A percentile compares a stretch with the other conserved stretches of the same genome.
These are phyloP conservation scores for Trichomonas vaginalis DNA, from an alignment of 208 protist species.

Conservation along the genomic window DNA sequence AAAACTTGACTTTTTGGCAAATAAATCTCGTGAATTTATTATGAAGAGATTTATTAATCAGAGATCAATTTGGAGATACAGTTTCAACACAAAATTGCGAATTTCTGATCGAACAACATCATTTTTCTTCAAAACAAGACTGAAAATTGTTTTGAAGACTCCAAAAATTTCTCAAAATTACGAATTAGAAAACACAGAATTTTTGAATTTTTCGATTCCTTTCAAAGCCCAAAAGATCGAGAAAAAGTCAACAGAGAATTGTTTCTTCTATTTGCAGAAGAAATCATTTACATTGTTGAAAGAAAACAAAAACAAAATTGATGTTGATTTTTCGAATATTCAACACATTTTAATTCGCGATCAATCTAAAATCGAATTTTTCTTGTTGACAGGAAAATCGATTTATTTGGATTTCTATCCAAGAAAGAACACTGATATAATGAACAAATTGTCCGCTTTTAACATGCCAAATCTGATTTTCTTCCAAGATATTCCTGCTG, in stretches of 20 bases:
- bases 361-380: background rate
- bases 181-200: background rate
- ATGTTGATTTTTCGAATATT: background rate
- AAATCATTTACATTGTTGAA: background rate
- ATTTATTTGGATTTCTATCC: background rate
- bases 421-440: background rate
- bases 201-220: background rate
- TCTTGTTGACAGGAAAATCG: background rate
- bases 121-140: background rate
- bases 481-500: background rate
- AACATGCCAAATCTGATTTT: background rate
- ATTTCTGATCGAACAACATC: background rate
- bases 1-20: too few relatives aligned
- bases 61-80: too few relatives aligned
- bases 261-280: background rate
- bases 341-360: background rate
- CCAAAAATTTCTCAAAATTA: background rate
- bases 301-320: background rate
- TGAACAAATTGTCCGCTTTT: background rate
- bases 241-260: background rate
- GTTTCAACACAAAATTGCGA: too few relatives aligned
- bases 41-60: too few relatives aligned
- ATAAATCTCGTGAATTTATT: too few relatives aligned
- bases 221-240: background rate
- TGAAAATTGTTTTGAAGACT: background rate